These are phyloP conservation scores for Sporothrix sp. DNA, from an alignment of 2,329 filamentous ascomycete species.

Conservation along the genomic window DNA sequence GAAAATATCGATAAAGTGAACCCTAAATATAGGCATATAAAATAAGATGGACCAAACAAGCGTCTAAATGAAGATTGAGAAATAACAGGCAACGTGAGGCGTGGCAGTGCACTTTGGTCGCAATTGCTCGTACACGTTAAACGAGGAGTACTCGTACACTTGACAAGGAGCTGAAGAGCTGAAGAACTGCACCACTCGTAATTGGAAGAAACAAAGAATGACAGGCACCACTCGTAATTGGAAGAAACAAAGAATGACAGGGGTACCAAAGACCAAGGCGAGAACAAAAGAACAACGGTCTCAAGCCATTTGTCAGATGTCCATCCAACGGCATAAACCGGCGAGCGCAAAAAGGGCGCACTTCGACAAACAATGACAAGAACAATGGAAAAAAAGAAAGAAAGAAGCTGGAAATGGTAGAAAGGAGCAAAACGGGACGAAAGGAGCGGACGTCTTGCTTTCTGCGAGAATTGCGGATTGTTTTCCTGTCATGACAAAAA, in stretches of 20 bases:
- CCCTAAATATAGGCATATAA: neutral
- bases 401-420: neutral
- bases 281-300: conserved; percentile 5
- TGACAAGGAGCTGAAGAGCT: too few relatives aligned
- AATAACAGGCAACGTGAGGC: neutral
- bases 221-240: neutral
- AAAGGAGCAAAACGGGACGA: neutral
- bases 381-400: neutral
- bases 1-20: too few relatives aligned
- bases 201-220: too few relatives aligned
- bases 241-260: neutral
- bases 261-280: neutral
- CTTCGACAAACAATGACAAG: neutral
- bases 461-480: neutral
- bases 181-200: neutral
- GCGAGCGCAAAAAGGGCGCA: neutral
- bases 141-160: neutral
- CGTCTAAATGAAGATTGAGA: neutral
- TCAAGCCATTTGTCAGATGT: too few relatives aligned
- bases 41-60: neutral
- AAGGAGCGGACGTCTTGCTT: too few relatives aligned
- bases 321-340: conserved; percentile 4
- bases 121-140: neutral
- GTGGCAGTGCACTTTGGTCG: conserved; percentile 1
- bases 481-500: neutral